Evolutionary conservation across 148 eudicot genomes (phyloP), one percentile per base, ranked within the genome.

Genomic region (Arbutus unedo): DNA sequence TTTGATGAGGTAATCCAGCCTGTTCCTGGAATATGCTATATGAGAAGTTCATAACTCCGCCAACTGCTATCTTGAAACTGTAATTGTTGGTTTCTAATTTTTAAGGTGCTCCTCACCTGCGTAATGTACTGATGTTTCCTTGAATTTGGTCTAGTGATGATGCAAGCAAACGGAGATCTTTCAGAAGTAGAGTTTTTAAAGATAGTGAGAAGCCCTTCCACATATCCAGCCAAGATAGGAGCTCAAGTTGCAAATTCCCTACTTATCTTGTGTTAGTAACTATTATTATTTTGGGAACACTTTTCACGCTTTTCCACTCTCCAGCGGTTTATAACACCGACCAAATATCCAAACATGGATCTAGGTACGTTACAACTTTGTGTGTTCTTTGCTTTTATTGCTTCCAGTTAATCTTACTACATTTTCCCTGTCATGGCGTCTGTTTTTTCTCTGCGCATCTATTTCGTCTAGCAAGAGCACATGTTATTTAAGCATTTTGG

Each of bases 241-340:
- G 83, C 78, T 84, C 55, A 45, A 89, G 85, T 86, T 91, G 91
- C 91, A 93, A 88, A 84, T 51, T 90, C 55, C 76, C 90, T 21
- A 82, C 92, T 9, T 84, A 90, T 85, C 55, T 91, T 74, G 82
- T 95, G 80, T 68, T 93, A 88, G 87, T 85, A 82, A 67, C 91
- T 82, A 85, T 92, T 83, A 85, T 92, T 68, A 74, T 91, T 54
- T 59, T 93, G 57, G 97, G 92, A 79, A 92, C 95, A 55, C 75
- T 93, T 87, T 86, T 85, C 38, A 87, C 87, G 0, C 82, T 95
- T 67, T 83, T 92, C 56, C 90, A 82, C 81, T 92, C 96, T 78
- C 98, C 98, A 72, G 87, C 93, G 44, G 85, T 89, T 72, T 87
- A 92, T 78, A 89, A 88, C 76, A 81, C 88, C 48, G 97, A 92